Percentiles rank a stretch among this genome's conserved stretches.
These are phyloP conservation scores for Plasmodium cynomolgi DNA, from an alignment of 169 alveolate genomes.

Conservation along the genomic window DNA sequence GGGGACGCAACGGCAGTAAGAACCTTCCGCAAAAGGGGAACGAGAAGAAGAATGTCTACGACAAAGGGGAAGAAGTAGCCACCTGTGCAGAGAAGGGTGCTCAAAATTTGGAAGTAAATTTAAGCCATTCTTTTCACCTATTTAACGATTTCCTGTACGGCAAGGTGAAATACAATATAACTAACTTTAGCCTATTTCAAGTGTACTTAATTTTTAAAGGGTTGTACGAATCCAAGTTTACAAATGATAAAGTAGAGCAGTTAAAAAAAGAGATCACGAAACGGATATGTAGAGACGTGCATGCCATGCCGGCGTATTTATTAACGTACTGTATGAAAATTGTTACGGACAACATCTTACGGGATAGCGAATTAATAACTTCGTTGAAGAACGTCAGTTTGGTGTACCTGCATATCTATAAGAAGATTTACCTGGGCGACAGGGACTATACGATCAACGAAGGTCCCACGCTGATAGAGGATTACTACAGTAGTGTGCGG, in stretches of 20 bases:
- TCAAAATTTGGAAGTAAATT: not conserved
- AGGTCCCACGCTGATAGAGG: constrained; percentile 37
- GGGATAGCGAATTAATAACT: constrained; percentile 32
- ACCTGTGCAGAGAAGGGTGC: not conserved
- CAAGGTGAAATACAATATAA: constrained; percentile 51
- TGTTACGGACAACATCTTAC: constrained; percentile 19
- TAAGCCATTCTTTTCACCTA: constrained; percentile 35
- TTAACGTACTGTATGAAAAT: constrained; percentile 39
- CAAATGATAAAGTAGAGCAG: constrained; percentile 27
- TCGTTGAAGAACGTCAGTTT: constrained; percentile 28
- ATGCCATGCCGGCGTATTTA: constrained; percentile 40
- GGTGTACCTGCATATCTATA: constrained; percentile 34
- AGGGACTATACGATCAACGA: constrained; percentile 39
- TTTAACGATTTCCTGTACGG: constrained; percentile 64
- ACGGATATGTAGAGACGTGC: constrained; percentile 11
- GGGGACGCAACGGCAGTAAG: not conserved
- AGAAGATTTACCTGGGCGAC: constrained; percentile 13
- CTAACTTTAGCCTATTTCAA: constrained; percentile 30
- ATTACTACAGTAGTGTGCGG: constrained; percentile 20
- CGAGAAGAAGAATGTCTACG: not conserved
- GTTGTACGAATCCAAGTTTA: constrained; percentile 21
- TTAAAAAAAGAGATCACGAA: constrained; percentile 11
- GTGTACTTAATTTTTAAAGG: constrained; percentile 43
- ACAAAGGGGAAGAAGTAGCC: not conserved
- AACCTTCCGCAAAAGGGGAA: not conserved